phyloP scores from a whole-genome alignment of 2,329 filamentous ascomycete genomes.

The Penicillium sumatraense region DNA sequence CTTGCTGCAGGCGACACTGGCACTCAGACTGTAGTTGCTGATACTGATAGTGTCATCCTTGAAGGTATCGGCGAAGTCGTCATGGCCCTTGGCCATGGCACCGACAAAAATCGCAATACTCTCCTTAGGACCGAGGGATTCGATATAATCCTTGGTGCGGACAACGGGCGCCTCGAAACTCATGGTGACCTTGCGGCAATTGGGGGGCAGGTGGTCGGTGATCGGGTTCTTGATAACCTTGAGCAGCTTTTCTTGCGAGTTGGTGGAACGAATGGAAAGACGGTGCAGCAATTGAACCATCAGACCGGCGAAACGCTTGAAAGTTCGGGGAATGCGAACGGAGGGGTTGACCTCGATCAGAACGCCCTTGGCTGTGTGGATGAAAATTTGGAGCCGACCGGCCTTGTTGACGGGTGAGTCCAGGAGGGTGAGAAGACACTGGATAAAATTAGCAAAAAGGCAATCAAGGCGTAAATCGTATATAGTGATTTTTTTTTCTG shows the following conservation, averaged over 20 bases:
- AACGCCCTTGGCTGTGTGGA: conserved; percentile 95
- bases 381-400: conserved; percentile 96
- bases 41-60: conserved; percentile 98
- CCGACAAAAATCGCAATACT: conserved; percentile 98
- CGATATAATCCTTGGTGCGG: conserved; percentile 85
- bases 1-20: conserved; percentile 98
- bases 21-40: conserved; percentile 96
- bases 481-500: not conserved
- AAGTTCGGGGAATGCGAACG: conserved; percentile 95
- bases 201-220: conserved; percentile 92
- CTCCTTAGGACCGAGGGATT: conserved; percentile 76
- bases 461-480: not conserved
- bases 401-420: conserved; percentile 99
- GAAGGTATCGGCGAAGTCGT: conserved; percentile 91
- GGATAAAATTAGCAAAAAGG: conserved; percentile 16
- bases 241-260: conserved; percentile 95
- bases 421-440: conserved; percentile 96
- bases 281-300: conserved; percentile 98
- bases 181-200: conserved; percentile 96
- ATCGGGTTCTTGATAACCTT: conserved; percentile 98
- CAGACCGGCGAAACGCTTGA: conserved; percentile 96
- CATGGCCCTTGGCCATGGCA: conserved; percentile 95
- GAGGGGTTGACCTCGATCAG: conserved; percentile 98
- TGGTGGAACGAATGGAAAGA: conserved; percentile 92
- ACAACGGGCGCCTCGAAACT: conserved; percentile 91